Evolutionary conservation across 257 asterid genomes (phyloP), one percentile per base, ranked within the genome.

Genomic region (Apocynum venetum): DNA sequence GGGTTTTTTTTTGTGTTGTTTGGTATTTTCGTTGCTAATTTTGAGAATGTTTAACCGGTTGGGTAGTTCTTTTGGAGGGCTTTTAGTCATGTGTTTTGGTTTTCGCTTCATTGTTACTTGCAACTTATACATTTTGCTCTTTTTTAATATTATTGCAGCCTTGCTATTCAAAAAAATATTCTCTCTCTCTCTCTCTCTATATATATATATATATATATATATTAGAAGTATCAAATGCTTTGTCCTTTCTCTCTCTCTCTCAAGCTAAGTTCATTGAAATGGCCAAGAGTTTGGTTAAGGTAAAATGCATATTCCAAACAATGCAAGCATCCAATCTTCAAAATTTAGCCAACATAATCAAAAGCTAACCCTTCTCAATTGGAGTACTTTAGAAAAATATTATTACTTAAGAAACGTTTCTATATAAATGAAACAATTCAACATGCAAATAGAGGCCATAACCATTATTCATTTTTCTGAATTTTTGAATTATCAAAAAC

Each of bases 361-460:
- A 64, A 64, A 11, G 8, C 20, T 15, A 53, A 12, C 46, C 46
- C 46, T 64, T 11, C 49, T 41, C 25, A 40, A 36, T 13, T 4
- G 5, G 14, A 56, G 35, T 25, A 38, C 3, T 38, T 38, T 38
- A 73, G 17, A 40, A 38, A 4, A 3, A 20, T 59, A 46, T 2
- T 25, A 19, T 44, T 76, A 36, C 47, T 78, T 56, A 72, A 75
- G 72, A 78, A 73, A 70, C 20, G 8, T 38, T 44, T 35, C 51
- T 8, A 46, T 31, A 72, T 6, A 19, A 52, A 67, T 3, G 40
- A 35, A 38, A 1, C 3, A 38, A 19, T 19, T 35, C 19, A 17
- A 63, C 11, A 66, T 19, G n/a, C 61, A 64, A 48, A 4, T 43
- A 17, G 9, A 17, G n/a, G 40, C 2, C 14, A 49, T 8, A 19